Evolutionary conservation across 371 early-diverging fungal species (phyloP).

Genomic region (Dichotomocladium elegans): DNA sequence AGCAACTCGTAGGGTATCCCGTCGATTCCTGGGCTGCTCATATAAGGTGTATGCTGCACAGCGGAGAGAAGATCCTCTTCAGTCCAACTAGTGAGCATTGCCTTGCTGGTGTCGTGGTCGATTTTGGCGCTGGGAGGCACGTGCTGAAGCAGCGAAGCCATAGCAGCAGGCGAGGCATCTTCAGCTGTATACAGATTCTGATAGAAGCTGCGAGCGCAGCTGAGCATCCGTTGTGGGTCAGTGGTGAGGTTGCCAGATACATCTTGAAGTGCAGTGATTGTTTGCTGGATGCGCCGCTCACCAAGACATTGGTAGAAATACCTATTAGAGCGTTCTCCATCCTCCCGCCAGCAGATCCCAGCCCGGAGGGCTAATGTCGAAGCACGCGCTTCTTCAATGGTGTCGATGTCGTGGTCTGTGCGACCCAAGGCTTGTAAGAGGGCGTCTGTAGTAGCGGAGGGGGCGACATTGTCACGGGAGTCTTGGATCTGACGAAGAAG

Average conservation of each 20-base stretch:
- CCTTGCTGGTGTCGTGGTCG: not conserved
- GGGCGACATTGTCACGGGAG: too few species aligned
- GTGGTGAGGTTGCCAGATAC: not conserved
- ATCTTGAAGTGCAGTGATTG: slow-evolving; percentile 4
- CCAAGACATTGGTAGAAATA: slow-evolving; percentile 20
- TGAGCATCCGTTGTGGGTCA: not conserved
- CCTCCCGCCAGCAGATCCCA: slow-evolving; percentile 9
- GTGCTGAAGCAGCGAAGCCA: too few species aligned
- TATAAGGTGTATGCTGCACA: not conserved
- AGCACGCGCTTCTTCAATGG: not conserved
- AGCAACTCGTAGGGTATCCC: slow-evolving; percentile 8
- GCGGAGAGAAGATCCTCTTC: not conserved
- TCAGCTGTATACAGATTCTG: not conserved
- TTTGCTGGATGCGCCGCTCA: slow-evolving; percentile 3
- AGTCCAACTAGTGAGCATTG: not conserved
- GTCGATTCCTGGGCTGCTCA: slow-evolving; percentile 7
- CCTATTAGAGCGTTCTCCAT: slow-evolving; percentile 21
- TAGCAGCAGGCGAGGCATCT: too few species aligned
- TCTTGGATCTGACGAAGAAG: too few species aligned
- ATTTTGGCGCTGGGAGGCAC: not conserved
- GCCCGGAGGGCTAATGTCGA: not conserved
- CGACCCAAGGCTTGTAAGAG: too few species aligned
- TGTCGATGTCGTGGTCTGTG: too few species aligned
- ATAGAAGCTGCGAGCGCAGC: not conserved
- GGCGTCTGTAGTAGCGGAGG: too few species aligned